phyloP scores from a whole-genome alignment of 2,329 filamentous ascomycete genomes.

The Saccharata proteae region DNA sequence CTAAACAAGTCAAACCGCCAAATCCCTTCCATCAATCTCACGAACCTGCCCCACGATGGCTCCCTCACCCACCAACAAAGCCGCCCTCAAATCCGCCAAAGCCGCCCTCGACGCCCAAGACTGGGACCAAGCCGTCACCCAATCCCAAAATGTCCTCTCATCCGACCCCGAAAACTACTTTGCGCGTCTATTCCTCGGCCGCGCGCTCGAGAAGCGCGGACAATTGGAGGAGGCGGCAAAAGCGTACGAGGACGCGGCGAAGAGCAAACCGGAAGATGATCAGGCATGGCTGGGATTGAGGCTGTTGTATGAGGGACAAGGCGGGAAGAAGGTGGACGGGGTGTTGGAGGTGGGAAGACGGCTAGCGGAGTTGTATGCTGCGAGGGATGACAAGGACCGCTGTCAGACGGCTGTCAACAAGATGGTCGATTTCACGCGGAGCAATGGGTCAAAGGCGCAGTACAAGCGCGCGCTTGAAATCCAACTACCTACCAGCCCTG shows the following conservation, averaged over 20 bases:
- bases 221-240: conserved; percentile 61
- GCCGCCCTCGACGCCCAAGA: conserved; percentile 66
- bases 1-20: no score
- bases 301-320: conserved; percentile 72
- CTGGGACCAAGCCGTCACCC: conserved; percentile 61
- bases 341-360: conserved; percentile 64
- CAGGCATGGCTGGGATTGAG: conserved; percentile 86
- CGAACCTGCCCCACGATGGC: conserved; percentile 4
- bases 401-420: conserved; percentile 61
- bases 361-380: conserved; percentile 62
- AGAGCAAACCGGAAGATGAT: conserved; percentile 60
- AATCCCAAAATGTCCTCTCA: conserved; percentile 57
- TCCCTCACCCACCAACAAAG: conserved; percentile 49
- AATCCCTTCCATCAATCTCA: background rate
- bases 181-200: conserved; percentile 80
- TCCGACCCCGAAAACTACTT: conserved; percentile 72
- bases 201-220: conserved; percentile 67
- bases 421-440: conserved; percentile 61
- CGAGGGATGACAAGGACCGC: conserved; percentile 47
- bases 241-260: conserved; percentile 61
- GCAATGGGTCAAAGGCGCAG: conserved; percentile 59
- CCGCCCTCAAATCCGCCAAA: conserved; percentile 69
- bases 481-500: conserved; percentile 64
- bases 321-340: conserved; percentile 52
- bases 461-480: conserved; percentile 65